Evolutionary conservation across 257 asterid genomes (phyloP).

Genomic region (Lavandula angustifolia): DNA sequence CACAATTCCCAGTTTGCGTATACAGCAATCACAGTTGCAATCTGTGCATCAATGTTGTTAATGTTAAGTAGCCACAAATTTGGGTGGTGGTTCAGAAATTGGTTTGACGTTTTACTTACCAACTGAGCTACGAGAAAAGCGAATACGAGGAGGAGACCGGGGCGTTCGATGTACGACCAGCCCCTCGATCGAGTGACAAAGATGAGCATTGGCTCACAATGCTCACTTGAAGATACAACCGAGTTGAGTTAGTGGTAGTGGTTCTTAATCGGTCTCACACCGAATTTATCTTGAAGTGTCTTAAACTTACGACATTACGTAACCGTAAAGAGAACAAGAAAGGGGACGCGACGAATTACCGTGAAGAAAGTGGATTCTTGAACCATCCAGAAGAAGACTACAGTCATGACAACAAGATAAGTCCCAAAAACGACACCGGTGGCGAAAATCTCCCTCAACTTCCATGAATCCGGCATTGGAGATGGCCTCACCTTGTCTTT

Average conservation of each 20-base stretch:
- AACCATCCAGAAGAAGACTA: constrained; percentile 57
- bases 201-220: constrained; percentile 63
- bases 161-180: constrained; percentile 55
- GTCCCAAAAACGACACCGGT: constrained; percentile 65
- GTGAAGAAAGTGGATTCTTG: constrained; percentile 46
- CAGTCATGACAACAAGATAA: constrained; percentile 62
- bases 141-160: constrained; percentile 48
- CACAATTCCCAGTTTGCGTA: too few species aligned
- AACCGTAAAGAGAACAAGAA: too few species aligned
- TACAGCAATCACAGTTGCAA: constrained; percentile 56
- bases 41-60: constrained; percentile 20
- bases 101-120: constrained; percentile 26
- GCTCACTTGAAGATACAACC: constrained; percentile 62
- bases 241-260: constrained; percentile 44
- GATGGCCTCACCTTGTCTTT: constrained; percentile 67
- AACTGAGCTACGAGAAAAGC: constrained; percentile 56
- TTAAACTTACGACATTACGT: neutral
- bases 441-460: constrained; percentile 61
- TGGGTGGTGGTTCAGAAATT: too few species aligned
- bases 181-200: constrained; percentile 65
- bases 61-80: too few species aligned
- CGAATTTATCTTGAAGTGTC: constrained; percentile 44
- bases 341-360: constrained; percentile 5
- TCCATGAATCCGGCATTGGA: constrained; percentile 63
- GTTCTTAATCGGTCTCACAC: constrained; percentile 42